Base-by-base conservation (phyloP, 257 asterid genomes). In the Penstemon davidsonii region DNA sequence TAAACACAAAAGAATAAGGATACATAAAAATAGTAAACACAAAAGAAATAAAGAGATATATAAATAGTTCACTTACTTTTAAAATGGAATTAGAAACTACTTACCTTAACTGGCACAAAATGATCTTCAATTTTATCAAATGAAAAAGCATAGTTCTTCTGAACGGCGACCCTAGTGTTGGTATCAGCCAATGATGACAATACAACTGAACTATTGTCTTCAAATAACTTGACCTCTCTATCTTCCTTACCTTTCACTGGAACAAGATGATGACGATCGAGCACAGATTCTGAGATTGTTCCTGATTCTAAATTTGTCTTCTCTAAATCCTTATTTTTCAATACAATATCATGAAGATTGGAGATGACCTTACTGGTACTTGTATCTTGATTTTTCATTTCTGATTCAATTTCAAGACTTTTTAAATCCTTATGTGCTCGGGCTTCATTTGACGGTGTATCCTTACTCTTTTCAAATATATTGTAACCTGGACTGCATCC, bases 111-210 rank as follows among this genome's bases (percentile, higher is more conserved):
- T 15, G 90, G 81, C 64, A 75, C 74, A 82, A 84, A 82, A 76
- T 86, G 89, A 80, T 85, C 88, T 59, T 90, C 98, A 67, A 77
- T 73, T 60, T 71, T 77, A 77, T 73, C 76, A 50, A 75, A 74
- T 69, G 83, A 64, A 69, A 80, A 69, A 36, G 83, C 62, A 41
- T 81, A 44, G 45, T 80, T 66, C 66, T 53, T 68, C 70, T 65
- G 66, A 9, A 54, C 33, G 33, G 74, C 13, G 37, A 49, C 60
- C 61, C 62, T 49, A 12, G 38, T 59, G 55, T 62, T 55, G 62
- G 70, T 70, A 75, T 71, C 86, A 52, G 76, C 67, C 64, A 64
- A 57, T 71, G 75, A 53, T 42, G 82, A 55, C 40, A 51, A 18
- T 59, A 79, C 62, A 75, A 68, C 64, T 37, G 81, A 64, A 60